Conservation (phyloP, 768 basidiomycete genomes). For the Leucocoprinus birnbaumii region DNA sequence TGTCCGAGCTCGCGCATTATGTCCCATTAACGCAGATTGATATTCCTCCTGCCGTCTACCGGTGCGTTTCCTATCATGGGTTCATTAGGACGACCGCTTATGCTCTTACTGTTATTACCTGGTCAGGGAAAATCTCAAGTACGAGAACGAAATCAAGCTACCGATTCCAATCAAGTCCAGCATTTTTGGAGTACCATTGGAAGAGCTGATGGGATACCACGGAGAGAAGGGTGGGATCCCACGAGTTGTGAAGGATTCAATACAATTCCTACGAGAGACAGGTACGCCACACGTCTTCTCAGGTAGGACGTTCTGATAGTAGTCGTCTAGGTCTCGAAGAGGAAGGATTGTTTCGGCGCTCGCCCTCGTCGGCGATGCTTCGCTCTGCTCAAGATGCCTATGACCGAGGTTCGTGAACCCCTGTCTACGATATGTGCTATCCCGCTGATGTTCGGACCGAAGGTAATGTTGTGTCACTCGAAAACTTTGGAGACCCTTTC, state of each 20-base stretch:
- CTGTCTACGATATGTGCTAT: not conserved
- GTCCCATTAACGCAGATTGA: constrained; percentile 88
- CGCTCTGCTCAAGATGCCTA: constrained; percentile 81
- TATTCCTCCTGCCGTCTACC: constrained; percentile 78
- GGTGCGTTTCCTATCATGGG: constrained; percentile 39
- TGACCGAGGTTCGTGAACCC: constrained; percentile 57
- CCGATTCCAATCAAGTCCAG: constrained; percentile 60
- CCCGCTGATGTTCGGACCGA: constrained; percentile 6
- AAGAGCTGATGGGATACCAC: constrained; percentile 79
- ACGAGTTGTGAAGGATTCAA: constrained; percentile 72
- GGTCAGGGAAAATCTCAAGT: constrained; percentile 72
- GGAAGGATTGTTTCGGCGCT: constrained; percentile 83
- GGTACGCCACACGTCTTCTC: constrained; percentile 28
- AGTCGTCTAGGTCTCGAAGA: constrained; percentile 50
- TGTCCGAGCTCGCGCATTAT: constrained; percentile 73
- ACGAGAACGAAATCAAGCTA: constrained; percentile 65
- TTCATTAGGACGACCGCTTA: no score
- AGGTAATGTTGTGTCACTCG: constrained; percentile 78
- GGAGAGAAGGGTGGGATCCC: constrained; percentile 86
- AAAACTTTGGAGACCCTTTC: constrained; percentile 74
- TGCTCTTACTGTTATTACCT: no score
- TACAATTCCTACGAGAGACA: constrained; percentile 64
- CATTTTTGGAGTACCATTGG: constrained; percentile 78
- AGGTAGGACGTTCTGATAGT: constrained; percentile 12
- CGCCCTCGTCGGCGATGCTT: constrained; percentile 66